Base-by-base conservation (phyloP, 306 rosid genomes). In the Castanospermum australe region DNA sequence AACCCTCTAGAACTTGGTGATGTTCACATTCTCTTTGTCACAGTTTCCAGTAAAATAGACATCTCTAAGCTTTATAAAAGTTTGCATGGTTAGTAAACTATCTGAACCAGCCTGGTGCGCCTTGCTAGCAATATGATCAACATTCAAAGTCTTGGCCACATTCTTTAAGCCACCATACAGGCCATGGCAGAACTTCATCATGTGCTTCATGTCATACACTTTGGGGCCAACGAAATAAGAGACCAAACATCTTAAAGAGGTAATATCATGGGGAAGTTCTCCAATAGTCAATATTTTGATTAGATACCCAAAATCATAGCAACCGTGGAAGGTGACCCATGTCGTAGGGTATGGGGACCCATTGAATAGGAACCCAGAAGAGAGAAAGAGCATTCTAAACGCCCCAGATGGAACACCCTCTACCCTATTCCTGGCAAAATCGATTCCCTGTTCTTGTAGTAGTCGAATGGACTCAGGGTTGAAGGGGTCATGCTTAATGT, bases 61-160 rank as follows among this genome's bases (percentile, higher is more conserved):
- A 14, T 56, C 55, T n/a, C 6, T 56, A 0, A 73, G 54, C 38
- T 57, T 55, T 9, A 59, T 3, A 22, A 74, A 57, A 0, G 69
- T 55, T 2, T 57, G 66, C 25, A 73, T 8, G 5, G 39, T 73
- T 5, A 74, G 18, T 11, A 73, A 3, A 38, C 78, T 73, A 17
- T 73, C 54, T 1, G 78, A 73, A 1, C 78, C 78, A 57, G 56
- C 68, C 4, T 25, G 57, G 14, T 74, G 69, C 7, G 56, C 59
- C 8, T 44, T 41, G 8, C 79, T 69, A 42, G n/a, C 57, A 2
- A 36, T 57, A 44, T 47, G 60, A 15, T 59, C 38, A 8, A 59
- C 69, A 1, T 45, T 42, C 30, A 44, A 48, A 2, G 28, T 55
- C 6, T 22, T 21, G 3, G 59, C 70, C 56, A 59, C 55, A 7